A percentile compares a stretch with the other conserved stretches of the same genome.
Conservation (phyloP, 2,329 filamentous ascomycete species). For the Trichoderma asperellum region DNA sequence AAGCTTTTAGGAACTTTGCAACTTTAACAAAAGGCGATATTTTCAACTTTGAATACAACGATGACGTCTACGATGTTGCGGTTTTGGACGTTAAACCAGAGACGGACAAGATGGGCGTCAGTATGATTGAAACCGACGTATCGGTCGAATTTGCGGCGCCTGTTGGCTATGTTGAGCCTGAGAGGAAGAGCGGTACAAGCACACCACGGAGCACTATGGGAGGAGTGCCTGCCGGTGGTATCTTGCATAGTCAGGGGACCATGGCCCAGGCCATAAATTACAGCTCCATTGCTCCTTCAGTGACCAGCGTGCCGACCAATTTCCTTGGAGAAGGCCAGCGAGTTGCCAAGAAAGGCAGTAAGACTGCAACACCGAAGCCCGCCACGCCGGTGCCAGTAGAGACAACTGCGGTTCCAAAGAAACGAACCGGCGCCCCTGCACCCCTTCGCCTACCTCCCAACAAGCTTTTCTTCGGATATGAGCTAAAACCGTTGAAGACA, state of each 20-base stretch:
- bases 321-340: conserved; percentile 82
- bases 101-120: conserved; percentile 80
- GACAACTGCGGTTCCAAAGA: conserved; percentile 41
- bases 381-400: conserved; percentile 66
- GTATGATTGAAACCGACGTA: conserved; percentile 94
- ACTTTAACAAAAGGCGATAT: conserved; percentile 91
- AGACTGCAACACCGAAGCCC: conserved; percentile 66
- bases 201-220: conserved; percentile 73
- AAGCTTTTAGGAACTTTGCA: conserved; percentile 93
- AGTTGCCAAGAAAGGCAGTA: conserved; percentile 80
- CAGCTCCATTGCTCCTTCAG: conserved; percentile 79
- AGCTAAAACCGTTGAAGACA: conserved; percentile 85
- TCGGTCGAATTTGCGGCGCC: conserved; percentile 95
- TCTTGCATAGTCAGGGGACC: conserved; percentile 81
- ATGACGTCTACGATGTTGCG: conserved; percentile 88
- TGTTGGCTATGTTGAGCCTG: conserved; percentile 90
- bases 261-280: conserved; percentile 99
- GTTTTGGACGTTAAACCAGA: conserved; percentile 93
- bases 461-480: conserved; percentile 96
- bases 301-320: conserved; percentile 72
- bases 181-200: conserved; percentile 77
- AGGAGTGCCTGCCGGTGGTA: conserved; percentile 70
- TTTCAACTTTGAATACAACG: conserved; percentile 97
- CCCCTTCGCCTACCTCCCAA: conserved; percentile 83
- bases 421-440: conserved; percentile 75